Base-by-base conservation (phyloP, 2,329 filamentous ascomycete genomes). In the Endothia cerciana region DNA sequence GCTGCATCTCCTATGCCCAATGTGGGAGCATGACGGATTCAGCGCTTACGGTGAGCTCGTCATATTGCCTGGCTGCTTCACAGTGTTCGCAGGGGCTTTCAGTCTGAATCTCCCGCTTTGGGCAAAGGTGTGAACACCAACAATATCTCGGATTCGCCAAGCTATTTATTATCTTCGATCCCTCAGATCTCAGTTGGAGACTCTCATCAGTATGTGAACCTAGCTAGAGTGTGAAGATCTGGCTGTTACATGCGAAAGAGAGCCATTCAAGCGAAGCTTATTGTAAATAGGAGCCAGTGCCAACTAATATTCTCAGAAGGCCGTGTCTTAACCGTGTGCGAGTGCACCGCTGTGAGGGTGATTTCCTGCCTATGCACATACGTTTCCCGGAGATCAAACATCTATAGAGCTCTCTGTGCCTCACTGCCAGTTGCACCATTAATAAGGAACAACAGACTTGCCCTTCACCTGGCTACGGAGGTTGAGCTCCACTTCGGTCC, bases 391-490 rank as follows among this genome's bases (percentile, higher is more conserved):
- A 45, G 41, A 6, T 6, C 41, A 47, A 36, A 33, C 57, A 22
- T n/a, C n/a, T 33, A 22, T 59, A 22, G n/a, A 60, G 22, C 28
- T 19, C 4, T 1, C 5, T 30, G 57, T 33, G 17, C 22, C 6
- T 36, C 30, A n/a, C n/a, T n/a, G 4, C 28, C 5, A 53, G 22
- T 15, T 30, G 33, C 38, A 41, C 40, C n/a, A 15, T 41, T 60
- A 63, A n/a, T 60, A 63, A n/a, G 33, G 19, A 43, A 38, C 57
- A 30, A 60, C 45, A 10, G 40, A 25, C 47, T 30, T 64, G 19
- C 66, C 57, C 41, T 68, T 62, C n/a, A 64, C 56, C 45, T 47
- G 41, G 17, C 28, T 56, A 8, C 61, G 57, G 40, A 68, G 57
- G 28, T 66, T 36, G 2, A 68, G 19, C 4, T 38, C 43, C 5